Evolutionary conservation across 805 yeast genomes (phyloP).

Genomic region (Lipomyces spencermartinsiae): DNA sequence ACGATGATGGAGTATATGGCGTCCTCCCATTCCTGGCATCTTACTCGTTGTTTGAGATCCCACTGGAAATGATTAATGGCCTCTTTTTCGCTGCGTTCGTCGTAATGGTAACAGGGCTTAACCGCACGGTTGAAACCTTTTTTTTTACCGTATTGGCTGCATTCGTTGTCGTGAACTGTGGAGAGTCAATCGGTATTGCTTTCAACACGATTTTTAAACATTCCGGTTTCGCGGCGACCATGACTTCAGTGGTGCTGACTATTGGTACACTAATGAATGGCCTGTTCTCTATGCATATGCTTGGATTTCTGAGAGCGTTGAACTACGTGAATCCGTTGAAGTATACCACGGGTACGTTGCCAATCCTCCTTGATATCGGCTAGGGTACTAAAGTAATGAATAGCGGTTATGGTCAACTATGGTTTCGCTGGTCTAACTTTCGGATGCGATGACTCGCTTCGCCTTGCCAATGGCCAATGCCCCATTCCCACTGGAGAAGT

Average conservation of each 20-base stretch:
- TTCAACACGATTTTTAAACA: conserved; percentile 76
- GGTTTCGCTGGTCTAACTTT: conserved; percentile 62
- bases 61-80: conserved; percentile 67
- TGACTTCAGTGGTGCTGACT: conserved; percentile 68
- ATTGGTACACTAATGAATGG: conserved; percentile 87
- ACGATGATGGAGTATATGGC: conserved; percentile 73
- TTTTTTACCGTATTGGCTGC: conserved; percentile 66
- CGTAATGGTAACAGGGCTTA: conserved; percentile 75
- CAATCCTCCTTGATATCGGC: background rate
- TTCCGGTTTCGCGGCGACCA: conserved; percentile 79
- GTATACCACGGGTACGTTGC: conserved; percentile 50
- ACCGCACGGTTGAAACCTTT: conserved; percentile 68
- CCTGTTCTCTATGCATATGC: conserved; percentile 78
- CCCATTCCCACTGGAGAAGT: conserved; percentile 59
- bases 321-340: conserved; percentile 81
- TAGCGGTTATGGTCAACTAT: conserved; percentile 26
- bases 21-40: conserved; percentile 65
- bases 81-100: conserved; percentile 64
- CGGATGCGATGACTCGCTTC: conserved; percentile 54
- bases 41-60: conserved; percentile 68
- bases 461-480: conserved; percentile 51
- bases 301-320: conserved; percentile 67
- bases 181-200: conserved; percentile 83
- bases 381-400: background rate
- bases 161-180: conserved; percentile 67